A percentile compares a stretch with the other conserved stretches of the same genome.
Evolutionary conservation across 2,329 filamentous ascomycete species (phyloP).

Genomic region (Ophiostoma piceae): DNA sequence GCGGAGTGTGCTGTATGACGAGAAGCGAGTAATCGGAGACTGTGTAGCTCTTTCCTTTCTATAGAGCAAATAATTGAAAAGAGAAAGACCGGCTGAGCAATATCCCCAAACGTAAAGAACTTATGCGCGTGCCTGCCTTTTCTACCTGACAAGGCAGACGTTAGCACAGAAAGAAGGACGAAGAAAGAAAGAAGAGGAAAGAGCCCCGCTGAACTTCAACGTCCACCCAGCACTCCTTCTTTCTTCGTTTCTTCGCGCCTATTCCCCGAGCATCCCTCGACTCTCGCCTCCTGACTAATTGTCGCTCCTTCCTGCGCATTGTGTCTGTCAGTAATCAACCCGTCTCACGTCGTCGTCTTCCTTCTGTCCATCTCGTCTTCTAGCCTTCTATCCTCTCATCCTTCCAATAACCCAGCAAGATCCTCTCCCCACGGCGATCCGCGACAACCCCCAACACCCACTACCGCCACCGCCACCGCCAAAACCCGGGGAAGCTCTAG

Average conservation of each 20-base stretch:
- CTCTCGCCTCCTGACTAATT: conserved; percentile 8
- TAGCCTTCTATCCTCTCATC: background rate
- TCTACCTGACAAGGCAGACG: background rate
- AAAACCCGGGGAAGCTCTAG: conserved; percentile 7
- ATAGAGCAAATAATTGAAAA: background rate
- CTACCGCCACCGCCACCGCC: background rate
- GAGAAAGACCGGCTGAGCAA: background rate
- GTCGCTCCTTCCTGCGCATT: background rate
- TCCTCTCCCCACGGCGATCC: background rate
- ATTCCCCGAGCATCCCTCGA: background rate
- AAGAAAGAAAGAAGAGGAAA: background rate
- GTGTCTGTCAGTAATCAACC: background rate
- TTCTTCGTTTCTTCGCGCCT: background rate
- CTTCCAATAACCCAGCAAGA: background rate
- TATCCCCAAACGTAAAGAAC: background rate
- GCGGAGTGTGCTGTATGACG: background rate
- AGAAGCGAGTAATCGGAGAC: background rate
- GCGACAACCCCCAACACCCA: background rate
- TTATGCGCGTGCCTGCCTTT: background rate
- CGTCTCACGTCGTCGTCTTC: background rate
- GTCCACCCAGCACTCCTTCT: background rate
- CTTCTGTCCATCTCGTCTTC: background rate
- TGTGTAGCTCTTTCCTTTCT: background rate
- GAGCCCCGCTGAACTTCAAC: conserved; percentile 1
- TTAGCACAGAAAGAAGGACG: background rate